These are phyloP conservation scores for Taphrina communis DNA, from an alignment of 1,139 yeast genomes.

Conservation along the genomic window DNA sequence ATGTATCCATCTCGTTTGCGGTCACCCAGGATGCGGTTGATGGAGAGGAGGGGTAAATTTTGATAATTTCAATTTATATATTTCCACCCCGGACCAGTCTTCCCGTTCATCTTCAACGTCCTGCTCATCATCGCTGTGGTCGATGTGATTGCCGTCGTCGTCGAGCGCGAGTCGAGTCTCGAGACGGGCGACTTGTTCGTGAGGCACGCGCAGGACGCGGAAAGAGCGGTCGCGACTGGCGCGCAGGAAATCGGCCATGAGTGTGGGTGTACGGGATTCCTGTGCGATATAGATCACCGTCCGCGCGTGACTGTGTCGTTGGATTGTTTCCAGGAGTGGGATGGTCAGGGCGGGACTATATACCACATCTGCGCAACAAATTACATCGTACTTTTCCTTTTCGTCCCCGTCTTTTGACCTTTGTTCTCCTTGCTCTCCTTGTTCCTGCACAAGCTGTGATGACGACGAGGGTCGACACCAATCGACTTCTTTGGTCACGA, in stretches of 20 bases:
- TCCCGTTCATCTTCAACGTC: not conserved
- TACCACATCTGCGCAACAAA: conserved; percentile 22
- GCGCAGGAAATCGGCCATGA: conserved; percentile 6
- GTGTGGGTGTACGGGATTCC: conserved; percentile 16
- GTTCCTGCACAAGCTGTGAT: not conserved
- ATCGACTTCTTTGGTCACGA: not conserved
- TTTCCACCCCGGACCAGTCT: conserved; percentile 29
- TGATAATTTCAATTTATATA: conserved; percentile 6
- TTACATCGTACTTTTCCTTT: not conserved
- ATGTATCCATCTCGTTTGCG: too few relatives aligned
- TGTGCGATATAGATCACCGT: conserved; percentile 25
- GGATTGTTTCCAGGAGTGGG: not conserved
- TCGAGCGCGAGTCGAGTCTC: not conserved
- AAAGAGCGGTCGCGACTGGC: not conserved
- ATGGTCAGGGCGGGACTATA: conserved; percentile 6
- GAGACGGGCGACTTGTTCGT: conserved; percentile 3
- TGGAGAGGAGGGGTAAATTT: not conserved
- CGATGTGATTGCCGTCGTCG: not conserved
- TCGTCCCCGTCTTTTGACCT: not conserved
- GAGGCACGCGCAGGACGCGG: conserved; percentile 1
- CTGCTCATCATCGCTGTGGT: not conserved
- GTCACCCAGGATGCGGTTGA: not conserved
- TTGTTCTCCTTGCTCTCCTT: too few relatives aligned
- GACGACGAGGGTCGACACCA: conserved; percentile 3
- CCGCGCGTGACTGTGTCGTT: not conserved